Conservation (phyloP, 495 filamentous ascomycete genomes). For the Delitschia confertaspora region DNA sequence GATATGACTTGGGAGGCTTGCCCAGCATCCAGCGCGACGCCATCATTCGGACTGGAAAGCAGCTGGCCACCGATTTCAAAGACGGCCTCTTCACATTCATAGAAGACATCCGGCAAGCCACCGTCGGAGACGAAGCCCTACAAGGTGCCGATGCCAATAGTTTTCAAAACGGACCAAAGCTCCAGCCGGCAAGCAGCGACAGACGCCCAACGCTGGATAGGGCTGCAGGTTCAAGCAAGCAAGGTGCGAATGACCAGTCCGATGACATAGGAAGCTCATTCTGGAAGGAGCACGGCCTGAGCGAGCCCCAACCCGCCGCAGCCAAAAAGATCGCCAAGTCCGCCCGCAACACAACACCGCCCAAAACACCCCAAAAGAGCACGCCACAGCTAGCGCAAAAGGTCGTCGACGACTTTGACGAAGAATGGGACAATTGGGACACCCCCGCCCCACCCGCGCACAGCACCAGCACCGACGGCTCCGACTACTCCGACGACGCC, state of each 20-base stretch:
- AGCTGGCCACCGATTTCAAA: constrained; percentile 82
- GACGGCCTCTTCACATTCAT: constrained; percentile 94
- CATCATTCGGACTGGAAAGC: constrained; percentile 61
- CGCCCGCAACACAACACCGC: constrained; percentile 18
- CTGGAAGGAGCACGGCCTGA: constrained; percentile 33
- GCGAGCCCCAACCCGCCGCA: constrained; percentile 15
- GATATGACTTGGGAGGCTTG: constrained; percentile 33
- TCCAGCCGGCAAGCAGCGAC: constrained; percentile 42
- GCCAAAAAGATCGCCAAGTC: constrained; percentile 23
- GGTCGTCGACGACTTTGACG: constrained; percentile 14
- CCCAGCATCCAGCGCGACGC: constrained; percentile 38
- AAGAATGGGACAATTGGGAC: constrained; percentile 34
- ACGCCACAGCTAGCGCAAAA: constrained; percentile 12
- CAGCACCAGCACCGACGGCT: constrained; percentile 20
- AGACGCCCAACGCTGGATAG: constrained; percentile 11
- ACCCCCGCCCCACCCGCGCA: constrained; percentile 19
- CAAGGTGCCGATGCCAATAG: constrained; percentile 48
- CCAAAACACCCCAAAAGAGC: constrained; percentile 21
- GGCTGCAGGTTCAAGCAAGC: constrained; percentile 13
- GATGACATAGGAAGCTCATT: constrained; percentile 30
- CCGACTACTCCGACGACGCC: constrained; percentile 17
- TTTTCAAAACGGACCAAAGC: constrained; percentile 31
- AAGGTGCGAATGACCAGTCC: not conserved
- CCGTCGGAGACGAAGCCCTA: constrained; percentile 84
- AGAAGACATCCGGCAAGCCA: constrained; percentile 89